phyloP scores from a whole-genome alignment of 2,329 filamentous ascomycete genomes.

The Aspergillus hortae region DNA sequence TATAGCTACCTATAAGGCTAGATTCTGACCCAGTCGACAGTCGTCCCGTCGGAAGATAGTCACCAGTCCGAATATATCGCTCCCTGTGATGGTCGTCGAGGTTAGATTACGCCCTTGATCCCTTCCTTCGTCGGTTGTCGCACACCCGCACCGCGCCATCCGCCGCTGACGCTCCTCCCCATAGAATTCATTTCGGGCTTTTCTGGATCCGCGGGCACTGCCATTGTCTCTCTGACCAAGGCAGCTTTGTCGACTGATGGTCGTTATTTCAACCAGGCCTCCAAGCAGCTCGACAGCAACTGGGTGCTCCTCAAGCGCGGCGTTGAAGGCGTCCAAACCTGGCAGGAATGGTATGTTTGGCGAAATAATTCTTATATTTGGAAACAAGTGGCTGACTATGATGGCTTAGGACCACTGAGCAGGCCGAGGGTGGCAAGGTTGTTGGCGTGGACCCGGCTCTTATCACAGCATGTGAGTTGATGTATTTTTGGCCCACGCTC shows the following conservation, averaged over 20 bases:
- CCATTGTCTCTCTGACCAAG: conserved; percentile 79
- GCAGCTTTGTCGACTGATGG: conserved; percentile 92
- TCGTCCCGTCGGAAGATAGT: conserved; percentile 94
- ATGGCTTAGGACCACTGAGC: conserved; percentile 62
- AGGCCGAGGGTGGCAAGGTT: conserved; percentile 78
- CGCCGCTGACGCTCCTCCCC: conserved; percentile 13
- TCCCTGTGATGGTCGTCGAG: conserved; percentile 84
- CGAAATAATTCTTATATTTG: not conserved
- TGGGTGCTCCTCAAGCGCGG: conserved; percentile 93
- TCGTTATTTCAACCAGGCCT: conserved; percentile 95
- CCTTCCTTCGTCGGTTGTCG: conserved; percentile 4
- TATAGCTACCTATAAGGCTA: conserved; percentile 6
- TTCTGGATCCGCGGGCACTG: conserved; percentile 89
- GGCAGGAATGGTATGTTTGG: conserved; percentile 79
- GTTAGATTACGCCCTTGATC: conserved; percentile 35
- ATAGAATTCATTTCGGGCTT: conserved; percentile 86
- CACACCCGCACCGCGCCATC: conserved; percentile 3
- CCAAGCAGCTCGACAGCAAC: conserved; percentile 84
- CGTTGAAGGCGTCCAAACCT: conserved; percentile 88
- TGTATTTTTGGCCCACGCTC: not conserved
- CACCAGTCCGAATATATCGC: conserved; percentile 98
- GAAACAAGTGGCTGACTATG: not conserved
- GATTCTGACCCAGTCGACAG: conserved; percentile 51
- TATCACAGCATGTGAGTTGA: conserved; percentile 61
- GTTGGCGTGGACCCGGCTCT: conserved; percentile 90